A percentile compares a stretch with the other conserved stretches of the same genome.
Conservation (phyloP, 768 basidiomycete genomes). For the Boletus tylopilopsis region DNA sequence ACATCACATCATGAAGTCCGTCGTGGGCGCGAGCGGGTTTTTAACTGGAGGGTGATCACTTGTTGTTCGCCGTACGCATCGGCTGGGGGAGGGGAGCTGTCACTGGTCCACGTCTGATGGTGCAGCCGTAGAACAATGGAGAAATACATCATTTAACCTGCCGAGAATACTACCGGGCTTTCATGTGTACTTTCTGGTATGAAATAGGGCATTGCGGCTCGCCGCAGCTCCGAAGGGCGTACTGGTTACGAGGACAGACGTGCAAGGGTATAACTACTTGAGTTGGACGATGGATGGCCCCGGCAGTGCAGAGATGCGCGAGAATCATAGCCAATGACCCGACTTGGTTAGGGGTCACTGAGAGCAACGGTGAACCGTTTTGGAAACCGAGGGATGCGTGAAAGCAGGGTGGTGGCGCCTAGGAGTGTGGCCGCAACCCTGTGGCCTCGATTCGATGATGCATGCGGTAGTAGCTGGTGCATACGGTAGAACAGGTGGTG, state of each 20-base stretch:
- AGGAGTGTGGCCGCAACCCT: constrained; percentile 2
- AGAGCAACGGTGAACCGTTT: background rate
- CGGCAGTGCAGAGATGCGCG: background rate
- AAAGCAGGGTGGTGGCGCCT: constrained; percentile 5
- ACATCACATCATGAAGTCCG: constrained; percentile 1
- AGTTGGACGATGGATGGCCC: constrained; percentile 1
- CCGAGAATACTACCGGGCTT: constrained; percentile 17
- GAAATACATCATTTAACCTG: background rate
- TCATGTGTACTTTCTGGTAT: constrained; percentile 2
- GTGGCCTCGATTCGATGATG: background rate
- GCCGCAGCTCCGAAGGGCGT: constrained; percentile 1
- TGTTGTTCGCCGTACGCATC: too few relatives aligned
- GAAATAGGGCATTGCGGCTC: constrained; percentile 1
- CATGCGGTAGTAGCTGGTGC: constrained; percentile 2
- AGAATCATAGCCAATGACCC: background rate
- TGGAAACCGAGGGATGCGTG: background rate
- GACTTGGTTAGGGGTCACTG: background rate
- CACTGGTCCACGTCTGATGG: constrained; percentile 1
- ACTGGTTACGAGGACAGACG: background rate
- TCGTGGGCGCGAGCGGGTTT: too few relatives aligned
- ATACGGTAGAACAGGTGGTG: constrained; percentile 1
- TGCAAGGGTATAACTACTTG: background rate
- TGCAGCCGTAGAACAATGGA: background rate
- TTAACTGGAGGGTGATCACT: too few relatives aligned
- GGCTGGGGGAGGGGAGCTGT: constrained; percentile 1